phyloP scores from a whole-genome alignment of 371 early-diverging fungal genomes.

The Haplosporangium sp. region DNA sequence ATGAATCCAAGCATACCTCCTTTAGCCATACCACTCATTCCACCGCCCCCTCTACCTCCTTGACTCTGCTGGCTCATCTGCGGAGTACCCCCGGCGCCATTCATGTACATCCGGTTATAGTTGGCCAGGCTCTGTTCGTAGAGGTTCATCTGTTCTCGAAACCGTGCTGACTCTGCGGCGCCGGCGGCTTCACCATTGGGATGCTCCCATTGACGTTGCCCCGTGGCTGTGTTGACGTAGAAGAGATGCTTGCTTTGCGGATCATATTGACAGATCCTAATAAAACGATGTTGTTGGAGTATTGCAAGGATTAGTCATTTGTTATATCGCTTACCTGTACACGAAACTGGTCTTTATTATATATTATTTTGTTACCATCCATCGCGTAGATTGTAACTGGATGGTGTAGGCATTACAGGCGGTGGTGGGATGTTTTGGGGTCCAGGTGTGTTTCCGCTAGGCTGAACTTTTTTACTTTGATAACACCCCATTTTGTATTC shows the following conservation, averaged over 20 bases:
- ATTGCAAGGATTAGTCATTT: background rate
- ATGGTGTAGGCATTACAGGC: background rate
- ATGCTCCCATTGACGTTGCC: conserved; percentile 39
- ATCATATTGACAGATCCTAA: conserved; percentile 39
- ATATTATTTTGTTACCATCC: background rate
- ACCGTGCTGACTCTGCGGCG: conserved; percentile 19
- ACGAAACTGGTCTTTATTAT: background rate
- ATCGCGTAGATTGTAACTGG: background rate
- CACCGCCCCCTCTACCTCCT: conserved; percentile 3
- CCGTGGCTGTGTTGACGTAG: conserved; percentile 31
- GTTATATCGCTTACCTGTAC: background rate
- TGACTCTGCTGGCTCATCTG: conserved; percentile 25
- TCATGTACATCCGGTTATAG: conserved; percentile 10
- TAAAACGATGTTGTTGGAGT: background rate
- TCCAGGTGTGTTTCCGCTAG: background rate
- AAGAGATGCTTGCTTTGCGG: conserved; percentile 21
- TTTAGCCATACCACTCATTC: conserved; percentile 29
- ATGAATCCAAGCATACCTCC: conserved; percentile 24
- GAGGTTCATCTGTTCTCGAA: conserved; percentile 19
- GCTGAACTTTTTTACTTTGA: background rate
- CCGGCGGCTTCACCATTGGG: conserved; percentile 12
- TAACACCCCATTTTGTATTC: background rate
- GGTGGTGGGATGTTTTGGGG: background rate
- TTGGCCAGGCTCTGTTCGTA: conserved; percentile 18
- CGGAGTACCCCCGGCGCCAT: conserved; percentile 8